These are phyloP conservation scores for Mycena crocata DNA, from an alignment of 768 basidiomycete genomes.

Conservation along the genomic window DNA sequence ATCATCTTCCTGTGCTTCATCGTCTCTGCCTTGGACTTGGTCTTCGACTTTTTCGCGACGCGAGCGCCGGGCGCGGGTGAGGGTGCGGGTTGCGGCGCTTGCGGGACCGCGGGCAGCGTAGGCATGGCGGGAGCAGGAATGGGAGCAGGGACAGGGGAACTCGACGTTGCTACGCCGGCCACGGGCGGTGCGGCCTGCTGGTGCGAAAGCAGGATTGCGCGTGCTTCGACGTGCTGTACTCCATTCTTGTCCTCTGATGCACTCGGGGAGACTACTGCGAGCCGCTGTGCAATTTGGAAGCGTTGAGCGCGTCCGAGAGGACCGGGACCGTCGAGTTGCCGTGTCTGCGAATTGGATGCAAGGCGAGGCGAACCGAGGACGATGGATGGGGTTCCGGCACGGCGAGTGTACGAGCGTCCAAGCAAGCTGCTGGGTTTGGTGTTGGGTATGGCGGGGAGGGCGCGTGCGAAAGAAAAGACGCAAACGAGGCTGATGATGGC, in stretches of 20 bases:
- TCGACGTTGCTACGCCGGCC: background rate
- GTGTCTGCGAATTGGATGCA: background rate
- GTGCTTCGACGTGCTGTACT: background rate
- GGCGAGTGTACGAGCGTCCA: conserved; percentile 36
- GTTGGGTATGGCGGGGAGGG: conserved; percentile 48
- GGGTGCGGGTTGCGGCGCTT: background rate
- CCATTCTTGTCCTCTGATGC: background rate
- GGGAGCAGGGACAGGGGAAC: too few relatives aligned
- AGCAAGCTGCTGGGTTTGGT: conserved; percentile 38
- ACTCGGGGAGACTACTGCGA: background rate
- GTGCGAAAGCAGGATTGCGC: conserved; percentile 30
- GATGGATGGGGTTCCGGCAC: background rate
- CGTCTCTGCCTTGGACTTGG: background rate
- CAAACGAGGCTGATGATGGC: conserved; percentile 48
- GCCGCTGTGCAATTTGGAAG: conserved; percentile 20
- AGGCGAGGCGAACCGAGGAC: conserved; percentile 1
- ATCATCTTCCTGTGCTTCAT: too few relatives aligned
- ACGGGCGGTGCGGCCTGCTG: conserved; percentile 14
- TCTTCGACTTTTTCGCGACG: background rate
- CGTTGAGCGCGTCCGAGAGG: conserved; percentile 26
- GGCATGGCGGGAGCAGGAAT: too few relatives aligned
- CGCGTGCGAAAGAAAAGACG: conserved; percentile 49
- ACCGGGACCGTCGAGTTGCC: conserved; percentile 4
- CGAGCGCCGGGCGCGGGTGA: background rate
- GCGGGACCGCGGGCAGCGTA: background rate